Base-by-base conservation (phyloP, 306 rosid species). In the Casuarina equisetifolia region DNA sequence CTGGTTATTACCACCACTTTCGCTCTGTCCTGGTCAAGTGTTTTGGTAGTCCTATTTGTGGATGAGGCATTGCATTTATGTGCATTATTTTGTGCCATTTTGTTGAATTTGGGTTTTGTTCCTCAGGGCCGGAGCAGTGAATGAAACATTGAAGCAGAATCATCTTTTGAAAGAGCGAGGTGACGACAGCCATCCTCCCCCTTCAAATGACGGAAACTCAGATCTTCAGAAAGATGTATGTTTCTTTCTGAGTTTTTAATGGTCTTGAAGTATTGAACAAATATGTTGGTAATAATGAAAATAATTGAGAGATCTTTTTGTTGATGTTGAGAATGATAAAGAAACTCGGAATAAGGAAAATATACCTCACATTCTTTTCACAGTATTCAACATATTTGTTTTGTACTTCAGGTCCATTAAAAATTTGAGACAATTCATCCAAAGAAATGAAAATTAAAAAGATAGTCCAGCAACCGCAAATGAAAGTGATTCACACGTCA, bases 71-170 rank as follows among this genome's bases (percentile, higher is more conserved):
- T 50, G 35, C 9, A 11, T 73, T 55, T 64, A 20, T 58, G 7
- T 9, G 39, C 8, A n/a, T 11, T 17, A 49, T 4, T 50, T 42
- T 49, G 64, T 9, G 64, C 64, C 25, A 32, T 81, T 61, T 75
- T 20, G 69, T 61, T 50, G 74, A 25, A 71, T 61, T 16, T 48
- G 25, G 36, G 35, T 43, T 48, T 10, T 13, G 69, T 12, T 61
- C 72, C 25, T 80, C 74, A 96, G 99, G 97, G 98, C 98, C 87
- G 98, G 97, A 5, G 99, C 97, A 54, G 92, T 96, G 99, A 92
- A 87, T 83, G 99, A 95, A 84, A 95, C 96, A 74, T 78, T 95
- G 88, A 95, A 95, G 97, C 99, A 95, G 85, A 91, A 92, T 83
- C 96, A 97, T 76, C 88, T 86, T 15, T 59, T 85, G 86, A 89